Percentiles rank a stretch among this genome's conserved stretches.
Evolutionary conservation across 148 eudicot species (phyloP).

Genomic region (Selenicereus undatus): DNA sequence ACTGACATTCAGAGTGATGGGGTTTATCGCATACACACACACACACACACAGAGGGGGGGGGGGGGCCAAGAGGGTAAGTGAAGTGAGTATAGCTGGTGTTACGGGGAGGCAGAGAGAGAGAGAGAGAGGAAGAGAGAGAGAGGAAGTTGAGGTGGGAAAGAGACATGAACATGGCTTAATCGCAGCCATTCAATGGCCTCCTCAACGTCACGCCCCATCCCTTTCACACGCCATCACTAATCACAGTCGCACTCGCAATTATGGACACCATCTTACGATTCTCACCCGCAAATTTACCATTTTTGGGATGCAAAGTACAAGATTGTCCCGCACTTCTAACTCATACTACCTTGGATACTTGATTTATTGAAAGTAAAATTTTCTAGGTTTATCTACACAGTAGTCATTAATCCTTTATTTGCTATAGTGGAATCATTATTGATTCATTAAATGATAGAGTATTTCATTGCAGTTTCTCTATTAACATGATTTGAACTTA

Average conservation of each 20-base stretch:
- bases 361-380: no score
- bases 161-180: constrained; percentile 1
- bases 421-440: no score
- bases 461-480: no score
- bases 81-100: background rate
- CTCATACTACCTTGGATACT: no score
- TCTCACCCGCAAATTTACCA: no score
- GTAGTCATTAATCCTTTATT: no score
- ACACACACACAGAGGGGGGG: background rate
- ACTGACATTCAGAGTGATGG: background rate
- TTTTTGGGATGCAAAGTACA: no score
- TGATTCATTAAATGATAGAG: no score
- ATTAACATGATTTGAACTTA: no score
- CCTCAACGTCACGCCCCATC: background rate
- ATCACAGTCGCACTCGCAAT: background rate
- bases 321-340: no score
- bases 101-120: background rate
- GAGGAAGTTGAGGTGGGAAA: constrained; percentile 1
- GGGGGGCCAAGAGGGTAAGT: background rate
- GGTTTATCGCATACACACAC: background rate
- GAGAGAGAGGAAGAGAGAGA: background rate
- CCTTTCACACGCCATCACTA: background rate
- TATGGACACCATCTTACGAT: background rate
- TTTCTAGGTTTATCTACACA: no score
- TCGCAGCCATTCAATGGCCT: background rate